phyloP scores from a whole-genome alignment of 2,329 filamentous ascomycete species.

The Kalaharituber pfeilii region DNA sequence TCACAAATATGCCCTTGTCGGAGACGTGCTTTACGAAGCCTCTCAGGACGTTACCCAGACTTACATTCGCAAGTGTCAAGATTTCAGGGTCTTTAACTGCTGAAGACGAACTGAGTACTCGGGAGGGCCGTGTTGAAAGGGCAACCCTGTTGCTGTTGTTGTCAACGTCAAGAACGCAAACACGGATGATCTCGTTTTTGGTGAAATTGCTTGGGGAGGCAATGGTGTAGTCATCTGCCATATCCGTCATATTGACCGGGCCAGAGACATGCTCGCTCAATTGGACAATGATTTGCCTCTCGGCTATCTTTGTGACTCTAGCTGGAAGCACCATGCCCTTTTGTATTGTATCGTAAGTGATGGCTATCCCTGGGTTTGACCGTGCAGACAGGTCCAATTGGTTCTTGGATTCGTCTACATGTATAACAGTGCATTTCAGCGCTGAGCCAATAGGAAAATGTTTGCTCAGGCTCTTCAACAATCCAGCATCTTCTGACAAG shows the following conservation, averaged over 20 bases:
- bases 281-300: conserved; percentile 69
- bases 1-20: conserved; percentile 76
- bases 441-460: conserved; percentile 87
- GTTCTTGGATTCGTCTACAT: conserved; percentile 53
- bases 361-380: conserved; percentile 35
- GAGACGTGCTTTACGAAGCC: conserved; percentile 85
- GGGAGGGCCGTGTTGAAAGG: conserved; percentile 70
- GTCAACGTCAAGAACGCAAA: conserved; percentile 71
- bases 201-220: conserved; percentile 57
- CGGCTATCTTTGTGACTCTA: conserved; percentile 68
- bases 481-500: conserved; percentile 68
- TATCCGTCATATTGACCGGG: conserved; percentile 62
- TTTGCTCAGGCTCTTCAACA: conserved; percentile 54
- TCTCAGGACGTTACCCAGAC: conserved; percentile 60
- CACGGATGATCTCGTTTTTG: conserved; percentile 73
- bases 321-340: conserved; percentile 67
- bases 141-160: conserved; percentile 65
- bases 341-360: conserved; percentile 55
- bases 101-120: conserved; percentile 70
- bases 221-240: conserved; percentile 71
- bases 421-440: conserved; percentile 59
- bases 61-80: conserved; percentile 49
- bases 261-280: conserved; percentile 65
- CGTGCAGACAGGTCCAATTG: conserved; percentile 71
- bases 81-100: conserved; percentile 70